Evolutionary conservation across 768 basidiomycete genomes (phyloP).

Genomic region (Gloeophyllum trabeum): DNA sequence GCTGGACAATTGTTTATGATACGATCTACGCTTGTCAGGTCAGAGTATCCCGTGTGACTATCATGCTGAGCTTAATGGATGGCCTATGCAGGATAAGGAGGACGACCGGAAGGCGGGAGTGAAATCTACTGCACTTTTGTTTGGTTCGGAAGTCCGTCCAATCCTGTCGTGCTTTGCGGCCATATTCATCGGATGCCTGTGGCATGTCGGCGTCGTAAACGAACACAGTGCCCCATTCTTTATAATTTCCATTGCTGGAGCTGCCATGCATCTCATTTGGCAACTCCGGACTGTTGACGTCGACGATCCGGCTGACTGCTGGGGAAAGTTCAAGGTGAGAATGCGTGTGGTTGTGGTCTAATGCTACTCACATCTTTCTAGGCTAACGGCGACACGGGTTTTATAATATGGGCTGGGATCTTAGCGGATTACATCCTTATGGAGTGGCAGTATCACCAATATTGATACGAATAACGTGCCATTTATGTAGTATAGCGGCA

Average conservation of each 20-base stretch:
- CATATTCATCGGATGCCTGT: constrained; percentile 39
- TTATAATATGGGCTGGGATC: no score
- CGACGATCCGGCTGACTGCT: constrained; percentile 33
- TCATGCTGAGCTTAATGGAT: no score
- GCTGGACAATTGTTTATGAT: constrained; percentile 40
- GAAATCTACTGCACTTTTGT: constrained; percentile 66
- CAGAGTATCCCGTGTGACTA: no score
- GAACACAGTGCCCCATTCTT: constrained; percentile 37
- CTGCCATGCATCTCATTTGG: constrained; percentile 31
- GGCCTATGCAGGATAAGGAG: constrained; percentile 65
- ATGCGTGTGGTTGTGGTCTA: no score
- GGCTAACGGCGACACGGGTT: no score
- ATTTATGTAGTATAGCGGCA: no score
- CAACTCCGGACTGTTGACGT: constrained; percentile 34
- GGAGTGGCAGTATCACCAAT: no score
- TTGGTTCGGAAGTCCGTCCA: constrained; percentile 46
- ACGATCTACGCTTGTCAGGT: constrained; percentile 74
- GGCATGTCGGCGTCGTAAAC: constrained; percentile 41
- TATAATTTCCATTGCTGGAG: constrained; percentile 32
- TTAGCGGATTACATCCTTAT: no score
- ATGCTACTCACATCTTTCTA: no score
- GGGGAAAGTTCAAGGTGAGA: no score
- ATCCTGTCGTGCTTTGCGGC: constrained; percentile 42
- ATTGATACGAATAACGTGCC: no score
- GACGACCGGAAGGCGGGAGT: constrained; percentile 70